These are phyloP conservation scores for Backusella psychrophila DNA, from an alignment of 192 early-diverging fungal species.

Conservation along the genomic window DNA sequence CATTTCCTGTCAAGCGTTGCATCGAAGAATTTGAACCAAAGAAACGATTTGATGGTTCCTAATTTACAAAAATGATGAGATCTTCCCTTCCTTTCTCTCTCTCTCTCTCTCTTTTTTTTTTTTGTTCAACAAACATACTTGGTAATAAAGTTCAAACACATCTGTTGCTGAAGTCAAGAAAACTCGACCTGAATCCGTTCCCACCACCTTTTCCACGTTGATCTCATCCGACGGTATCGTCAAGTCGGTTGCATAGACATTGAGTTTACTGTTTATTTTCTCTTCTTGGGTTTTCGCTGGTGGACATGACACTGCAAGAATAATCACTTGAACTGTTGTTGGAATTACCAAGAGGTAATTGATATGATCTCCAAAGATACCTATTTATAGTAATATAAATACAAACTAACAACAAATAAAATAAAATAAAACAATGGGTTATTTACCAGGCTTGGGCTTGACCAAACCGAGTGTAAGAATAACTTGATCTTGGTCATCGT, in stretches of 20 bases:
- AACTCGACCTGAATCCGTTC: constrained; percentile 79
- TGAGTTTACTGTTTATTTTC: constrained; percentile 31
- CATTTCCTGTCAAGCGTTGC: not conserved
- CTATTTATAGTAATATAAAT: not conserved
- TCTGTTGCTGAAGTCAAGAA: constrained; percentile 84
- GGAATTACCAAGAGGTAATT: constrained; percentile 84
- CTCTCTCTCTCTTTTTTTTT: not conserved
- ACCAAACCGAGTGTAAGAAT: constrained; percentile 85
- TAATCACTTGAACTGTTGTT: constrained; percentile 85
- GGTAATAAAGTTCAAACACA: constrained; percentile 86
- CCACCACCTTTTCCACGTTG: constrained; percentile 72
- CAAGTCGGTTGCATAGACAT: constrained; percentile 80
- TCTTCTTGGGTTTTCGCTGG: constrained; percentile 9
- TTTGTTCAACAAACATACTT: constrained; percentile 30
- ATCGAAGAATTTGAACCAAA: not conserved
- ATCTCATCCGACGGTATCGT: constrained; percentile 79
- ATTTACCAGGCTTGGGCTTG: constrained; percentile 51
- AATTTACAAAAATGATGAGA: not conserved
- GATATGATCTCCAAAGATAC: constrained; percentile 80
- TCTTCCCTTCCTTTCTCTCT: too few species aligned
- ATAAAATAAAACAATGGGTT: not conserved
- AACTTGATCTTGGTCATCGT: constrained; percentile 85
- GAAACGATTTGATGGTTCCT: not conserved
- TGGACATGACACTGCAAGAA: constrained; percentile 70
- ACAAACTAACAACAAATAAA: not conserved